Evolutionary conservation across 768 basidiomycete genomes (phyloP).

Genomic region (Hypholoma sublateritium): DNA sequence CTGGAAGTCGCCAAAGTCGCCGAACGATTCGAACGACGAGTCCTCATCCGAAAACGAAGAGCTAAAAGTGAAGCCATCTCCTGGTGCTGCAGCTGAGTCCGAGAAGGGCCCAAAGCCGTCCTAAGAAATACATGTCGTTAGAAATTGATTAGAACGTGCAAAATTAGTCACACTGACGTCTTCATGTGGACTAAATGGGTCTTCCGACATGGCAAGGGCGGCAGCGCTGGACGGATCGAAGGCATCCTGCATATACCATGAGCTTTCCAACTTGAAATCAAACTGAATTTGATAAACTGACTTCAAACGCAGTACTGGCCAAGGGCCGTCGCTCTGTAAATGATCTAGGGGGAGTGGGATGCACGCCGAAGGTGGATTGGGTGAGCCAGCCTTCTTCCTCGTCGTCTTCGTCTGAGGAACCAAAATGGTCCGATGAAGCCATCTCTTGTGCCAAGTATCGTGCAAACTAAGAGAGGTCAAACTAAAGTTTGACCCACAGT

Average conservation of each 20-base stretch:
- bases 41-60: slow-evolving; percentile 67
- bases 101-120: slow-evolving; percentile 84
- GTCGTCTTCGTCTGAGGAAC: slow-evolving; percentile 69
- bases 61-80: slow-evolving; percentile 59
- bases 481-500: slow-evolving; percentile 2
- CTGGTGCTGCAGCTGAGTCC: slow-evolving; percentile 47
- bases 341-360: slow-evolving; percentile 47
- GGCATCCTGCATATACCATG: slow-evolving; percentile 40
- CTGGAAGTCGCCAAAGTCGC: slow-evolving; percentile 83
- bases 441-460: slow-evolving; percentile 78
- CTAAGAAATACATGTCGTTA: slow-evolving; percentile 23
- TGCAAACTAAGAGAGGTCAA: slow-evolving; percentile 56
- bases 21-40: slow-evolving; percentile 70
- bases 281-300: slow-evolving; percentile 27
- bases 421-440: slow-evolving; percentile 57
- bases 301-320: slow-evolving; percentile 50
- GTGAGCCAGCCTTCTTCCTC: slow-evolving; percentile 82
- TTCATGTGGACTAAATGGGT: slow-evolving; percentile 52
- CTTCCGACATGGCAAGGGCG: slow-evolving; percentile 38
- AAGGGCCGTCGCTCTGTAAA: slow-evolving; percentile 46
- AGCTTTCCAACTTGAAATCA: not conserved
- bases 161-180: slow-evolving; percentile 40
- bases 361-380: slow-evolving; percentile 69
- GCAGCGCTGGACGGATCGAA: slow-evolving; percentile 41
- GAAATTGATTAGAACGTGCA: not conserved